A percentile compares a stretch with the other conserved stretches of the same genome.
phyloP scores from a whole-genome alignment of 768 basidiomycete genomes.

The Lentinus tigrinus region DNA sequence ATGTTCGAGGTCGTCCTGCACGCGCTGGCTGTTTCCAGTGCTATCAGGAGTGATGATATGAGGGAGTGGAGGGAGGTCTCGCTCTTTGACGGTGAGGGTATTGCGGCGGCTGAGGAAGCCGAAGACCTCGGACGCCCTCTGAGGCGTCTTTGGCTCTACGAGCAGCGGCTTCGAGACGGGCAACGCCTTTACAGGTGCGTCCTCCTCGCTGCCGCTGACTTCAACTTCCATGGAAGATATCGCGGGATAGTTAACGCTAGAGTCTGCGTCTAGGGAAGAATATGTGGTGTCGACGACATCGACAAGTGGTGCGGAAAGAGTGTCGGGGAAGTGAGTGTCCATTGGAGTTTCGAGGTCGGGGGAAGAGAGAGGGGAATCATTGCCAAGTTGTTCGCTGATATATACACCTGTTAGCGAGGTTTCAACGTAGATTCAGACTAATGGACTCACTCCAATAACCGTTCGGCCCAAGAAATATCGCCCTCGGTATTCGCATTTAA shows the following conservation, averaged over 20 bases:
- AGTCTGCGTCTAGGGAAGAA: conserved; percentile 39
- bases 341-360: conserved; percentile 51
- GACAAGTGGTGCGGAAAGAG: conserved; percentile 20
- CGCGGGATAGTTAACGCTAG: conserved; percentile 37
- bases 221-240: conserved; percentile 81
- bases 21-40: neutral
- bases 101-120: conserved; percentile 59
- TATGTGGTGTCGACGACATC: conserved; percentile 37
- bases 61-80: conserved; percentile 36
- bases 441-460: conserved; percentile 63
- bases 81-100: conserved; percentile 36
- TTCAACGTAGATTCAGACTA: too few species aligned
- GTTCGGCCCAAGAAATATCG: conserved; percentile 85
- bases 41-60: conserved; percentile 25
- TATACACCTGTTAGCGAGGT: too few species aligned
- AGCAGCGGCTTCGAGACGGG: neutral
- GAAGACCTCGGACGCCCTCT: conserved; percentile 75
- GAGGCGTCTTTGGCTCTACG: conserved; percentile 51
- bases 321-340: conserved; percentile 38
- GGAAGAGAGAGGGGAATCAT: conserved; percentile 36
- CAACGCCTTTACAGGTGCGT: neutral
- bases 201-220: conserved; percentile 46
- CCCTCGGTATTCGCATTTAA: conserved; percentile 51
- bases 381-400: conserved; percentile 27
- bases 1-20: neutral